Evolutionary conservation across 1,284 basidiomycete species (phyloP).

Genomic region (Ustilago tritici): DNA sequence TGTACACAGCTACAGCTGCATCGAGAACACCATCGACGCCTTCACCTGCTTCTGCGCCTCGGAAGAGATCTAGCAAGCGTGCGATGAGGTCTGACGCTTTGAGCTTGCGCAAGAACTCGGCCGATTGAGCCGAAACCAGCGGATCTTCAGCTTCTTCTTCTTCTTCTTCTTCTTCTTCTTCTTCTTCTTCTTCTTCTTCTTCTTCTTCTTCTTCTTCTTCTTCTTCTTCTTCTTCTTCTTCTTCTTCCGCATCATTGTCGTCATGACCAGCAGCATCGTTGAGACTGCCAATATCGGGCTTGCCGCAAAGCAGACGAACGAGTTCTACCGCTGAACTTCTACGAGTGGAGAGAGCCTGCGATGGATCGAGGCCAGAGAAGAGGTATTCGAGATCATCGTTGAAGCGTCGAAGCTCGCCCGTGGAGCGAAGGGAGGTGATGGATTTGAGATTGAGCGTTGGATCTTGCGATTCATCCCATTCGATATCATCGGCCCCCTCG

Average conservation of each 20-base stretch:
- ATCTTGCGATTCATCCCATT: slow-evolving; percentile 55
- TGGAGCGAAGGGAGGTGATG: slow-evolving; percentile 47
- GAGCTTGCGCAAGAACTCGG: slow-evolving; percentile 52
- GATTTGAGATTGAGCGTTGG: slow-evolving; percentile 54
- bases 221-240: slow-evolving; percentile 6
- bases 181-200: slow-evolving; percentile 9
- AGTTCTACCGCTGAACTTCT: slow-evolving; percentile 44
- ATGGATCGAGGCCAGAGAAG: slow-evolving; percentile 38
- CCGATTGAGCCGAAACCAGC: slow-evolving; percentile 30
- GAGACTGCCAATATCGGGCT: slow-evolving; percentile 27
- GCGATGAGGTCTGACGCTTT: slow-evolving; percentile 49
- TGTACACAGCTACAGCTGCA: slow-evolving; percentile 34
- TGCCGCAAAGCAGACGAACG: slow-evolving; percentile 45
- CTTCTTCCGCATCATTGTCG: slow-evolving; percentile 5
- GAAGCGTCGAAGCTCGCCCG: slow-evolving; percentile 50
- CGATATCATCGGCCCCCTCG: slow-evolving; percentile 49
- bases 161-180: no score
- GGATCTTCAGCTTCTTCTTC: slow-evolving; percentile 27
- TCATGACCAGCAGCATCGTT: slow-evolving; percentile 15
- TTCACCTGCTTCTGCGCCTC: slow-evolving; percentile 37
- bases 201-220: slow-evolving; percentile 10
- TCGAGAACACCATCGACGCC: slow-evolving; percentile 48
- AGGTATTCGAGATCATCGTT: slow-evolving; percentile 56
- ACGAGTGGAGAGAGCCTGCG: slow-evolving; percentile 32
- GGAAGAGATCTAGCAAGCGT: slow-evolving; percentile 39